Evolutionary conservation across 495 filamentous ascomycete species (phyloP), one percentile per base, ranked within the genome.

Genomic region (Mytilinidion resinicola): DNA sequence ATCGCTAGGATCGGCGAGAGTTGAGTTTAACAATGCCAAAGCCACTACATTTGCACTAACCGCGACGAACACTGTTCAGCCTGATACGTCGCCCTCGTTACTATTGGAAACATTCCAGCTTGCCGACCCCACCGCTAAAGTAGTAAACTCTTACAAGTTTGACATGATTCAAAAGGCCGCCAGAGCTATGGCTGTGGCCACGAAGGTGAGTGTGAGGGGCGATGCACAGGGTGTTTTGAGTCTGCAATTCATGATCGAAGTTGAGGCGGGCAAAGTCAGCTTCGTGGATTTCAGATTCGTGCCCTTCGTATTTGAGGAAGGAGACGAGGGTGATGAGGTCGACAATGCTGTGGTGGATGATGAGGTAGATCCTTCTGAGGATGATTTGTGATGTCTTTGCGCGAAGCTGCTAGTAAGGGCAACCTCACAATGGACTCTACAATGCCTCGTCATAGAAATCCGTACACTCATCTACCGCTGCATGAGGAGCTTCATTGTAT

Each of bases 241-340:
- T 70, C 74, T 97, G 67, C 93, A 98, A 71, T 96, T 98, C 64
- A 95, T 98, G 90, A 85, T 98, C 36, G 90, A 96, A 69, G 72
- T 87, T 12, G 82, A 85, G 56, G 81, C 82, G 53, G 74, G 71
- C 10, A 59, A 67, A 20, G 76, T 85, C 4, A 85, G 79, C 61
- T 91, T 91, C 75, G 82, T 91, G 36, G 88, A 90, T 71, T 91
- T 90, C 62, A 74, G 86, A 17, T 87, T 90, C 72, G 82, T 91
- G 53, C 86, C 88, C 10, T 78, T 87, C 51, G 67, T 86, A 12
- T 74, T 78, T 33, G 85, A 84, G 25, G 83, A 85, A 42, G 81
- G 71, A 5, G 63, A 63, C 44, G 59, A 65, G 33, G 59, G 68
- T 42, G 64, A 68, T 42, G 70, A 67, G 15, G 69, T 61, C 9